Evolutionary conservation across 1,284 basidiomycete species (phyloP).

Genomic region (Cryptococcus depauperatus): DNA sequence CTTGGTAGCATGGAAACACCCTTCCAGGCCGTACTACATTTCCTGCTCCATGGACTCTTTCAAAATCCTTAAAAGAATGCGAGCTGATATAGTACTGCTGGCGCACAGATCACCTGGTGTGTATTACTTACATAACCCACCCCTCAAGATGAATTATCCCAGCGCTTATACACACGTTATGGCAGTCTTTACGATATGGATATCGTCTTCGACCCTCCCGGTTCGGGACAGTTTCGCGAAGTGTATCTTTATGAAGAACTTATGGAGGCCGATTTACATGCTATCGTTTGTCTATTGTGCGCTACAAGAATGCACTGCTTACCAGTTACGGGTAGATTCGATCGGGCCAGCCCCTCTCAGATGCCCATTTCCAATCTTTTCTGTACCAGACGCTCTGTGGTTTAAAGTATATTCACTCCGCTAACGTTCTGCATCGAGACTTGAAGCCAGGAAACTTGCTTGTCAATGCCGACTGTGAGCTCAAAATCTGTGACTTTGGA

Average conservation of each 20-base stretch:
- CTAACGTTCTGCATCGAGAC: conserved; percentile 95
- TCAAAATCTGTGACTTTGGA: conserved; percentile 98
- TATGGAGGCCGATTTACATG: conserved; percentile 99
- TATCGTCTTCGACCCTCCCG: conserved; percentile 72
- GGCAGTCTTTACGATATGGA: conserved; percentile 87
- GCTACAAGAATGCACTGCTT: background rate
- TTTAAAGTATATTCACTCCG: conserved; percentile 95
- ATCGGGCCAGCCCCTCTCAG: conserved; percentile 92
- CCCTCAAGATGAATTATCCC: background rate
- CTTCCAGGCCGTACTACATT: too few species aligned
- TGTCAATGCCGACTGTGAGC: conserved; percentile 96
- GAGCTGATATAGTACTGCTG: background rate
- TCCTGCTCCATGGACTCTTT: background rate
- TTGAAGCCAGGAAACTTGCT: conserved; percentile 90
- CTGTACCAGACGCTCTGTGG: conserved; percentile 98
- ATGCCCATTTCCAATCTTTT: conserved; percentile 98
- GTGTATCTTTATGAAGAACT: conserved; percentile 95
- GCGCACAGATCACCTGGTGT: conserved; percentile 40
- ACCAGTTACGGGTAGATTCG: conserved; percentile 59
- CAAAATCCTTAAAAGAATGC: background rate
- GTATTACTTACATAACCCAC: background rate
- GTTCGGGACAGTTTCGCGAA: conserved; percentile 81
- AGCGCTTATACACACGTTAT: background rate
- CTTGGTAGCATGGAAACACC: too few species aligned
- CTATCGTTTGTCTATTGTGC: conserved; percentile 60